Evolutionary conservation across 305 asterid genomes (phyloP).

Genomic region (Coffea humblotiana): DNA sequence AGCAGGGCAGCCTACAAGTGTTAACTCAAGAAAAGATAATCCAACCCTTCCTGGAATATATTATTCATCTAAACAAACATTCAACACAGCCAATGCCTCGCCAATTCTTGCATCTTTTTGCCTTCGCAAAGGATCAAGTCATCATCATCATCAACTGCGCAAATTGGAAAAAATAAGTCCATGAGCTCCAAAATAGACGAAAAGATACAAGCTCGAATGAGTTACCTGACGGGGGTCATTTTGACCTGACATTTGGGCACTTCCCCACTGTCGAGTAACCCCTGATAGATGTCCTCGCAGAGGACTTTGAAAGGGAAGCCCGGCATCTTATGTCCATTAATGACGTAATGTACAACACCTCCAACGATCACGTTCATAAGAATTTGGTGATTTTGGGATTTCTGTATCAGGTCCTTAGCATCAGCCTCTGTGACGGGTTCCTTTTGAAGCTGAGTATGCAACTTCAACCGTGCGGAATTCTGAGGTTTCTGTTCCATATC

Average conservation of each 20-base stretch:
- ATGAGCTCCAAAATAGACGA: background rate
- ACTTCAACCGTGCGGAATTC: background rate
- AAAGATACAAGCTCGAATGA: background rate
- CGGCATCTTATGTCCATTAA: background rate
- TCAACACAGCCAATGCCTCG: background rate
- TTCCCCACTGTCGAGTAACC: background rate
- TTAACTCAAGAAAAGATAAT: background rate
- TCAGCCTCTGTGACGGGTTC: background rate
- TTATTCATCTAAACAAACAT: background rate
- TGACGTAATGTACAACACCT: constrained; percentile 6
- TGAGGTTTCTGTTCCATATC: background rate
- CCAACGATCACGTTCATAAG: background rate
- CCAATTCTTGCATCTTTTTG: background rate
- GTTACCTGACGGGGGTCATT: constrained; percentile 14
- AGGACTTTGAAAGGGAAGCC: constrained; percentile 16
- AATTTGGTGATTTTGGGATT: background rate
- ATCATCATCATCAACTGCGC: background rate
- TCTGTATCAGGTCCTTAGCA: background rate
- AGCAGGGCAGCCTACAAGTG: background rate
- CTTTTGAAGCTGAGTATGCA: background rate
- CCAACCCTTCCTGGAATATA: background rate
- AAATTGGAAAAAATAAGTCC: background rate
- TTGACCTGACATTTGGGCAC: constrained; percentile 8
- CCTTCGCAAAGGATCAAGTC: background rate
- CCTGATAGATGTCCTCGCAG: constrained; percentile 11